These are phyloP conservation scores for Gymnopus androsaceus DNA, from an alignment of 1,284 basidiomycete genomes.

Conservation along the genomic window DNA sequence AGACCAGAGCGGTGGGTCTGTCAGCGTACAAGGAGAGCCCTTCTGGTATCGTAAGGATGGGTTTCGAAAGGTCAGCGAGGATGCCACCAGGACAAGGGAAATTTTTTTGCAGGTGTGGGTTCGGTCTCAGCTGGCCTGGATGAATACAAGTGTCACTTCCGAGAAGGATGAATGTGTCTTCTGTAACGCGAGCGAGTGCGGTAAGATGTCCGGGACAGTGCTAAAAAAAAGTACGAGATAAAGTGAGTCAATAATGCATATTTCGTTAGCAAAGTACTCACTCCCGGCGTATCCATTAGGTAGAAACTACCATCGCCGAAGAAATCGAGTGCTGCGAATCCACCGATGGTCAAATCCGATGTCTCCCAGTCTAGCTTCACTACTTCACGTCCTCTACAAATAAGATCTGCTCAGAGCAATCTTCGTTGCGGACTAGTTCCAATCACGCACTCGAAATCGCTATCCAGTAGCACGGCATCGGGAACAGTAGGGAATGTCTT, in stretches of 20 bases:
- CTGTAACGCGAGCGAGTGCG: slow-evolving; percentile 25
- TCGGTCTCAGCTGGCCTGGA: slow-evolving; percentile 25
- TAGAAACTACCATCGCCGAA: slow-evolving; percentile 28
- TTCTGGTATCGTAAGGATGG: slow-evolving; percentile 17
- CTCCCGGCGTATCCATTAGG: slow-evolving; percentile 25
- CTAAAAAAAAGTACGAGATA: not conserved
- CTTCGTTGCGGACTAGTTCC: not conserved
- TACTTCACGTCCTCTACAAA: slow-evolving; percentile 19
- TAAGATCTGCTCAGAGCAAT: not conserved
- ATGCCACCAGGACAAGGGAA: slow-evolving; percentile 22
- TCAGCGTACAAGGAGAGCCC: slow-evolving; percentile 8
- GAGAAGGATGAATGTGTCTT: slow-evolving; percentile 24
- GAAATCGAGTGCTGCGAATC: slow-evolving; percentile 22
- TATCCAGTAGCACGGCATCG: slow-evolving; percentile 18
- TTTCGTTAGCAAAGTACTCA: slow-evolving; percentile 2
- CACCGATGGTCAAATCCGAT: slow-evolving; percentile 21
- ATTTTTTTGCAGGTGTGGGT: slow-evolving; percentile 11
- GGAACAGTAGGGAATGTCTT: slow-evolving; percentile 18
- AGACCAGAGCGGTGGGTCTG: not conserved
- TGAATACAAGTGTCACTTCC: slow-evolving; percentile 27
- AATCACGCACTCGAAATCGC: slow-evolving; percentile 24
- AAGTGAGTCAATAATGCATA: not conserved
- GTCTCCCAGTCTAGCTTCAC: slow-evolving; percentile 20
- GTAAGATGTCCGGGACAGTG: slow-evolving; percentile 22
- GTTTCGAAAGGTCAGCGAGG: slow-evolving; percentile 14